Conservation (phyloP, 441 rosid species). For the Eugenia klotzschiana region DNA sequence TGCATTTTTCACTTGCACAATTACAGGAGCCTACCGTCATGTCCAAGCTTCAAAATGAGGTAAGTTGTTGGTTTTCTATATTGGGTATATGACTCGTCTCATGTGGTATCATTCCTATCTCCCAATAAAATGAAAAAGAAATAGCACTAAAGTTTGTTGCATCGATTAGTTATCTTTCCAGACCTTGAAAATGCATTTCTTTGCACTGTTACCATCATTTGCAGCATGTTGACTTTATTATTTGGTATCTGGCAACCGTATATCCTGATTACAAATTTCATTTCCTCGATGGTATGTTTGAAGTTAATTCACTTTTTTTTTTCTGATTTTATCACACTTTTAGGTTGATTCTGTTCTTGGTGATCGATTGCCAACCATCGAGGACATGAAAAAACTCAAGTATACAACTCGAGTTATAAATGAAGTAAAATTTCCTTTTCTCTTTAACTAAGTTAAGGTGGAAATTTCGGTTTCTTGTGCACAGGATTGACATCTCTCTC, state of each 20-base stretch:
- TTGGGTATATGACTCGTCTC: not conserved
- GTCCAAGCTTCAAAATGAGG: constrained; percentile 90
- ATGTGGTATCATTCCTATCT: not conserved
- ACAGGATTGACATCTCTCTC: constrained; percentile 1
- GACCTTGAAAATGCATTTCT: not conserved
- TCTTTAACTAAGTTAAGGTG: not conserved
- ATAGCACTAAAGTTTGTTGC: not conserved
- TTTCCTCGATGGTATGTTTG: not conserved
- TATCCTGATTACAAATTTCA: not conserved
- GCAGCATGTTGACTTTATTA: not conserved
- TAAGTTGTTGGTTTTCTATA: constrained; percentile 2
- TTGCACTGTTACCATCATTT: not conserved
- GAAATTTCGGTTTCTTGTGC: not conserved
- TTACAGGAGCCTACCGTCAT: constrained; percentile 64
- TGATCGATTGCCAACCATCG: constrained; percentile 70
- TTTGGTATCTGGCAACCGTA: not conserved
- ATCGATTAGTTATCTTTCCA: not conserved
- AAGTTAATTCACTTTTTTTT: not conserved
- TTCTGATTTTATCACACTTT: not conserved
- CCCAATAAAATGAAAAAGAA: not conserved
- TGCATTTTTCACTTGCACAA: constrained; percentile 8
- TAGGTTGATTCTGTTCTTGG: constrained; percentile 90
- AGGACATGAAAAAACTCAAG: constrained; percentile 80
- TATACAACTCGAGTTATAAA: constrained; percentile 89
- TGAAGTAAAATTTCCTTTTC: constrained; percentile 38